A percentile compares a stretch with the other conserved stretches of the same genome.
Conservation (phyloP, 495 filamentous ascomycete species). For the Penicillium tannophilum region DNA sequence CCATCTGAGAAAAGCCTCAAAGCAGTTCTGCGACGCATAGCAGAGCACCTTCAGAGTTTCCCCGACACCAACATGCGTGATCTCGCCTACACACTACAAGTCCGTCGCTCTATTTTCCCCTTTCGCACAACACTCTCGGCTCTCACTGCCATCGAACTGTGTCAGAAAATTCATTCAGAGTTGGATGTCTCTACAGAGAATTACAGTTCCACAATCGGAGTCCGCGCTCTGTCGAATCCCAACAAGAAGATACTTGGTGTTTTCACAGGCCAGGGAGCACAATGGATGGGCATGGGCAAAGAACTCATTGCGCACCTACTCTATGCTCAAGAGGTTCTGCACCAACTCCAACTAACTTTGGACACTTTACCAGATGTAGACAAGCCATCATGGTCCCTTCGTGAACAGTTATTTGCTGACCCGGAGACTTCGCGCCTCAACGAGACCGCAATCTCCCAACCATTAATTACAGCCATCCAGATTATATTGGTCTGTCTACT, state of each 20-base stretch:
- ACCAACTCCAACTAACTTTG: background rate
- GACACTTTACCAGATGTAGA: background rate
- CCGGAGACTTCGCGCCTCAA: slow-evolving; percentile 11
- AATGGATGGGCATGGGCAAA: slow-evolving; percentile 38
- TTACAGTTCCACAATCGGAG: slow-evolving; percentile 5
- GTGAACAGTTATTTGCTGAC: slow-evolving; percentile 15
- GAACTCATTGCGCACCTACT: slow-evolving; percentile 28
- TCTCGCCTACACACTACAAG: background rate
- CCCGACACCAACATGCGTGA: background rate
- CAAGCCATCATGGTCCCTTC: slow-evolving; percentile 14
- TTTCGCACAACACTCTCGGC: background rate
- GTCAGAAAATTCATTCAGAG: background rate
- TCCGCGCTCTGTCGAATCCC: background rate
- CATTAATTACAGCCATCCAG: slow-evolving; percentile 36
- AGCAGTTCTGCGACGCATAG: background rate
- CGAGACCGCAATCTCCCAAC: slow-evolving; percentile 41
- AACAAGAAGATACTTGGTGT: slow-evolving; percentile 15
- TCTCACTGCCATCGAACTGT: slow-evolving; percentile 1
- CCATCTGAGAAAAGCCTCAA: background rate
- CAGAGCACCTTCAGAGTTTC: background rate
- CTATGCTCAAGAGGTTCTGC: background rate
- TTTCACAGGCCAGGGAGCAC: slow-evolving; percentile 52
- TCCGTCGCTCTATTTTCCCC: background rate
- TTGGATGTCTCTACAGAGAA: slow-evolving; percentile 10
- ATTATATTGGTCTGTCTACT: slow-evolving; percentile 30